phyloP scores from a whole-genome alignment of 805 yeast genomes.

The Zygoascus flipseniorum region DNA sequence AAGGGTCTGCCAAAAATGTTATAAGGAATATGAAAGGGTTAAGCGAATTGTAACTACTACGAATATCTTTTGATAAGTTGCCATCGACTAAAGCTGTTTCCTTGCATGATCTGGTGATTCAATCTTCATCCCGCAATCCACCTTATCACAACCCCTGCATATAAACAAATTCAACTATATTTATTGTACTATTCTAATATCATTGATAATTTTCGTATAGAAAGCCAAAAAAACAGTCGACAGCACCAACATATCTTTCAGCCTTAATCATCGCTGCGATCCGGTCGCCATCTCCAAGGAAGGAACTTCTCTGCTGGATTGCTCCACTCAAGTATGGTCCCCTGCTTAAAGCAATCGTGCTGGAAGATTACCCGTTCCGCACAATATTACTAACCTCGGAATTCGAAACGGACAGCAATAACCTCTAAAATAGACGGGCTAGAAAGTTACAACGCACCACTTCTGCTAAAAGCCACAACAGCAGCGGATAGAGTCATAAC shows the following conservation, averaged over 20 bases:
- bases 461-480: slow-evolving; percentile 21
- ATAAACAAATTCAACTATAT: too few relatives aligned
- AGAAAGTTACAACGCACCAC: slow-evolving; percentile 6
- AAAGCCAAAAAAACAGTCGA: slow-evolving; percentile 9
- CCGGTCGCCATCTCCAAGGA: slow-evolving; percentile 25
- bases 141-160: neutral
- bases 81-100: too few relatives aligned
- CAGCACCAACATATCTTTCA: slow-evolving; percentile 4
- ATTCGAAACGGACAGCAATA: slow-evolving; percentile 25
- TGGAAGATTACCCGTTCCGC: slow-evolving; percentile 20
- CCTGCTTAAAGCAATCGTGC: slow-evolving; percentile 16
- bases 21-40: too few relatives aligned
- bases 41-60: too few relatives aligned
- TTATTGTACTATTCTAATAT: too few relatives aligned
- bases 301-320: slow-evolving; percentile 24
- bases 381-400: slow-evolving; percentile 19
- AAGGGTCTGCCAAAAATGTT: too few relatives aligned
- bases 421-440: slow-evolving; percentile 6
- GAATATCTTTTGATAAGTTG: too few relatives aligned
- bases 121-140: neutral
- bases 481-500: slow-evolving; percentile 6
- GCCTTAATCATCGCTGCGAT: slow-evolving; percentile 14
- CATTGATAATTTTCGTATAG: too few relatives aligned
- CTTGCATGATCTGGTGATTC: too few relatives aligned
- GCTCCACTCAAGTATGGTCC: slow-evolving; percentile 24